Percentiles rank a stretch among this genome's conserved stretches.
These are phyloP conservation scores for Cryptococcus maquisensis DNA, from an alignment of 1,284 basidiomycete genomes.

Conservation along the genomic window DNA sequence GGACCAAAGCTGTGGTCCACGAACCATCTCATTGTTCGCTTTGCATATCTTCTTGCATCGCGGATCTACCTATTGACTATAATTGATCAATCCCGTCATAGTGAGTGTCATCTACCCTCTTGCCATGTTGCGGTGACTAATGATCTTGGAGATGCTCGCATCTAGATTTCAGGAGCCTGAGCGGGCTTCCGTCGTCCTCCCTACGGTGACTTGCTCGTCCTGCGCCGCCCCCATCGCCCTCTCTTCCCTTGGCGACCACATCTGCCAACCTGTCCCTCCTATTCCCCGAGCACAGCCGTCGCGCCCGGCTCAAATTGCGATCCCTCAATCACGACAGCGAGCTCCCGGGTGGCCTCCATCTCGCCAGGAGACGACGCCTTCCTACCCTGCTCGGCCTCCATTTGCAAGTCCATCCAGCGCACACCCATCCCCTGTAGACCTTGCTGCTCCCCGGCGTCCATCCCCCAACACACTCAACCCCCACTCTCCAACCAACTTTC, in stretches of 20 bases:
- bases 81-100: too few species aligned
- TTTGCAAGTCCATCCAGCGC: conserved; percentile 29
- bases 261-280: conserved; percentile 50
- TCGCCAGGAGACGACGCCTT: conserved; percentile 24
- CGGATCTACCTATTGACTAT: too few species aligned
- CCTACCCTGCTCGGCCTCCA: conserved; percentile 24
- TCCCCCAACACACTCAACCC: conserved; percentile 14
- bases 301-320: conserved; percentile 29
- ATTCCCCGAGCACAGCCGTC: conserved; percentile 18
- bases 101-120: neutral
- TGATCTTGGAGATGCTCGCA: conserved; percentile 7
- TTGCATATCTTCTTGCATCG: too few species aligned
- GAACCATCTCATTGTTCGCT: too few species aligned
- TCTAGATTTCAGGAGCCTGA: conserved; percentile 22
- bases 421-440: conserved; percentile 12
- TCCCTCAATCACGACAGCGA: conserved; percentile 17
- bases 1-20: too few species aligned
- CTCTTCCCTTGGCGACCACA: conserved; percentile 65
- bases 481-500: conserved; percentile 3
- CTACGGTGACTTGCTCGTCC: conserved; percentile 74
- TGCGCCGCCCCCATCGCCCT: conserved; percentile 67
- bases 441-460: conserved; percentile 12
- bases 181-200: conserved; percentile 70
- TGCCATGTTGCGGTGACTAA: too few species aligned
- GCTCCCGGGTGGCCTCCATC: conserved; percentile 16